Evolutionary conservation across 768 basidiomycete species (phyloP).

Genomic region (Boletus rex-veris): DNA sequence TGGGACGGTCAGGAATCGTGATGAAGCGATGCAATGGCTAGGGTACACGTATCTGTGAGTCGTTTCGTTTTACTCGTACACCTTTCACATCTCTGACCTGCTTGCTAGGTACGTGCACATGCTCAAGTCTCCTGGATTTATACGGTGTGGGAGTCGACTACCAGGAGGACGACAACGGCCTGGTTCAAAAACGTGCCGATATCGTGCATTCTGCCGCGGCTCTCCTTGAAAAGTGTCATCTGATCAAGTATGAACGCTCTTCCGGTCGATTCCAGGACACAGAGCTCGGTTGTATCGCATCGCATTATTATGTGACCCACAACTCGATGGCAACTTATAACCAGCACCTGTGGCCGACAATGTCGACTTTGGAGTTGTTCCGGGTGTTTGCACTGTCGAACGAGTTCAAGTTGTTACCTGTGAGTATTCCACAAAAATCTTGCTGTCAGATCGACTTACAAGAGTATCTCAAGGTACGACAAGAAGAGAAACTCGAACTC

Average conservation of each 20-base stretch:
- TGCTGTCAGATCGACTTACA: neutral
- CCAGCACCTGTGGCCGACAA: slow-evolving; percentile 83
- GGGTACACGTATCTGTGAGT: slow-evolving; percentile 91
- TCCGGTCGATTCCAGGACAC: slow-evolving; percentile 6
- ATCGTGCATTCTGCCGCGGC: slow-evolving; percentile 92
- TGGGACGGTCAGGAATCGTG: slow-evolving; percentile 90
- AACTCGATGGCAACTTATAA: slow-evolving; percentile 97
- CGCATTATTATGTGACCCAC: slow-evolving; percentile 47
- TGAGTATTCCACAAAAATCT: slow-evolving; percentile 15
- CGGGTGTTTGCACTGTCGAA: slow-evolving; percentile 1
- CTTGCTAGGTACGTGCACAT: slow-evolving; percentile 82
- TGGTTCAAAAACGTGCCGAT: slow-evolving; percentile 93
- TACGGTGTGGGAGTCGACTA: slow-evolving; percentile 92
- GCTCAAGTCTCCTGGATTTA: slow-evolving; percentile 81
- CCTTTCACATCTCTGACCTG: slow-evolving; percentile 3
- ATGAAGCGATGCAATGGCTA: slow-evolving; percentile 97
- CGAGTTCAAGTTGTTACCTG: slow-evolving; percentile 4
- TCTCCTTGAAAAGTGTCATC: slow-evolving; percentile 87
- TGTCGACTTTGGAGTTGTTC: slow-evolving; percentile 78
- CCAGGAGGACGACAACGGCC: slow-evolving; percentile 73
- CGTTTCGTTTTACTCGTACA: neutral
- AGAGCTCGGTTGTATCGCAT: slow-evolving; percentile 1
- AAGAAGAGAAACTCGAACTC: slow-evolving; percentile 46
- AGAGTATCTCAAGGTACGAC: slow-evolving; percentile 49
- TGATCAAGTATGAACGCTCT: slow-evolving; percentile 68